These are phyloP conservation scores for Dalbergia oliveri DNA, from an alignment of 306 rosid genomes.

Conservation along the genomic window DNA sequence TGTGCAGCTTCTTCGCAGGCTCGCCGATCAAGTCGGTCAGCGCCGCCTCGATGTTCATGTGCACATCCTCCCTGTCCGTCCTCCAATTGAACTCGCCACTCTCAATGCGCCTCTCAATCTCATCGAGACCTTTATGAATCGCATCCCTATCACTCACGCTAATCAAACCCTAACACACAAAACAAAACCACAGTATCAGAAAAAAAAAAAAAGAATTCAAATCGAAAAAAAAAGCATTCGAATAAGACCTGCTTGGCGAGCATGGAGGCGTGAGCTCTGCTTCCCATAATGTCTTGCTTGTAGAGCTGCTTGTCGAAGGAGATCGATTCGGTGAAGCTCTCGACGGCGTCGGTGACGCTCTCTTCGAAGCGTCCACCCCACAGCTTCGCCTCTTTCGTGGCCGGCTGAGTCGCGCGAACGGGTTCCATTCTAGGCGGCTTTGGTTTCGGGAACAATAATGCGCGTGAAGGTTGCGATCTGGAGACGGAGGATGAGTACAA, in stretches of 20 bases:
- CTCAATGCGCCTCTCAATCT: slow-evolving; percentile 76
- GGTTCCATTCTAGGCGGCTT: slow-evolving; percentile 44
- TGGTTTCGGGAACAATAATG: slow-evolving; percentile 12
- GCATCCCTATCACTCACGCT: slow-evolving; percentile 68
- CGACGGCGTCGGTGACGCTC: slow-evolving; percentile 85
- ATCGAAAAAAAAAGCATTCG: neutral
- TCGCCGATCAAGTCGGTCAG: slow-evolving; percentile 92
- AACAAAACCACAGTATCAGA: neutral
- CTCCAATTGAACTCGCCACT: slow-evolving; percentile 89
- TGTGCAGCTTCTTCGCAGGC: slow-evolving; percentile 95
- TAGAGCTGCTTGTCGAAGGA: slow-evolving; percentile 83
- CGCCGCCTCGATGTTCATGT: slow-evolving; percentile 97
- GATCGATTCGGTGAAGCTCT: slow-evolving; percentile 93
- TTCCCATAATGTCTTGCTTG: slow-evolving; percentile 90
- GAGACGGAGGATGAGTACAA: neutral
- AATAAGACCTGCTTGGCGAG: slow-evolving; percentile 78
- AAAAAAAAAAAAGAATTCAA: neutral
- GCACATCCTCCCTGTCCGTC: slow-evolving; percentile 93
- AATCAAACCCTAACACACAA: slow-evolving; percentile 71
- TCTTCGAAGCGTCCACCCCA: slow-evolving; percentile 99
- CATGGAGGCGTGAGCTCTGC: slow-evolving; percentile 94
- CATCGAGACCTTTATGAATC: slow-evolving; percentile 73
- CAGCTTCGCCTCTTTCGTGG: slow-evolving; percentile 77
- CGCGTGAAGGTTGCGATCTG: neutral
- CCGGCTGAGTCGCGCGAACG: slow-evolving; percentile 11